A percentile compares a stretch with the other conserved stretches of the same genome.
These are phyloP conservation scores for Nissolia schottii DNA, from an alignment of 306 rosid genomes.

Conservation along the genomic window DNA sequence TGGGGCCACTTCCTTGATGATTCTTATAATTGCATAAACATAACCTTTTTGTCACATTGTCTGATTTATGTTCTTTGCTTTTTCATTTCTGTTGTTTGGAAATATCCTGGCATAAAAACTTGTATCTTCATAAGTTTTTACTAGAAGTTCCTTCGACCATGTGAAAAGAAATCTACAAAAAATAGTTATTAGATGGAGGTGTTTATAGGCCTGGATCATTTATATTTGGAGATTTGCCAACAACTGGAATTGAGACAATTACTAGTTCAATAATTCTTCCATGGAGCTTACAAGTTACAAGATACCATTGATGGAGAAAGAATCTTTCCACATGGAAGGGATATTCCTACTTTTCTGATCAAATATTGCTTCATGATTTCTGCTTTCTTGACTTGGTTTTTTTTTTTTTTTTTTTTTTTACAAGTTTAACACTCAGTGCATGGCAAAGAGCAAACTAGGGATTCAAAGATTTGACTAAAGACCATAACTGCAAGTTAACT, in stretches of 20 bases:
- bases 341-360: background rate
- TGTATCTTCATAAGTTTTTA: background rate
- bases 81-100: background rate
- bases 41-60: background rate
- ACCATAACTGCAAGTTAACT: background rate
- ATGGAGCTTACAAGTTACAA: background rate
- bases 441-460: background rate
- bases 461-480: background rate
- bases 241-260: background rate
- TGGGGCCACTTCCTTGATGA: background rate
- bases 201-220: background rate
- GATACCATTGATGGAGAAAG: background rate
- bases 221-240: background rate
- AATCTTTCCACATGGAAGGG: background rate
- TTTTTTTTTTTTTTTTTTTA: too few relatives aligned
- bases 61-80: background rate
- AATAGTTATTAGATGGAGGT: background rate
- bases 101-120: background rate
- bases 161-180: background rate
- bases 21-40: background rate
- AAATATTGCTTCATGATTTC: background rate
- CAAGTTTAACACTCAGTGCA: background rate
- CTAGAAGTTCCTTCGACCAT: background rate
- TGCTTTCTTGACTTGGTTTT: background rate
- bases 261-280: background rate